Evolutionary conservation across 1,139 yeast genomes (phyloP), one percentile per base, ranked within the genome.

Genomic region (Kazachstania sp.): DNA sequence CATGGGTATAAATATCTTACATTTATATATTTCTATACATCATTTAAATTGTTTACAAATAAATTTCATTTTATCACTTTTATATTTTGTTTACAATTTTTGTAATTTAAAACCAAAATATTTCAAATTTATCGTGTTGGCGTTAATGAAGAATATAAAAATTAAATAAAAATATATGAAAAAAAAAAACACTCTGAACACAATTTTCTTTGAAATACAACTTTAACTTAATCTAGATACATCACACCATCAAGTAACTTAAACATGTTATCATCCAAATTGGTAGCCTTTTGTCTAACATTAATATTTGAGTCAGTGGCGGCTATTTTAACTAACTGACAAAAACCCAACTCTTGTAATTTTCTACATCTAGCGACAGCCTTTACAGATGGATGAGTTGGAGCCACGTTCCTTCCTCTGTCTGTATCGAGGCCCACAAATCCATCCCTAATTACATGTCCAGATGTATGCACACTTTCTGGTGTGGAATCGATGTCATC

Each of bases 261-360:
- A 47, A 61, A 64, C 66, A 62, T 62, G 36, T 61, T 63, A 49
- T 55, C 60, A n/a, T 59, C 49, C 32, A 63, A 49, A 2, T 61
- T 58, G 45, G 61, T 58, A 5, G 67, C 63, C 44, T 63, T 62
- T 37, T 63, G 66, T 45, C 63, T 56, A 4, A 63, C 65, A 39
- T 58, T 51, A 26, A 63, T 49, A 16, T 61, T 51, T 20, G 57
- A 60, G 41, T 60, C 64, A 31, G 57, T 55, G 4, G 59, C 55
- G 34, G 61, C 60, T 29, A 57, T 53, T 49, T 57, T 56, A 3
- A 63, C 60, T 7, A 60, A 49, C 15, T 60, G 61, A 44, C 58
- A 54, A 26, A 63, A 48, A 2, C 66, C 66, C 42, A 61, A 43
- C 8, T 49, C 49, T 9, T 54, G 60, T 12, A 63, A 51, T 45